A percentile compares a stretch with the other conserved stretches of the same genome.
Conservation (phyloP, 2,329 filamentous ascomycete genomes). For the Apiospora rasikravindrae region DNA sequence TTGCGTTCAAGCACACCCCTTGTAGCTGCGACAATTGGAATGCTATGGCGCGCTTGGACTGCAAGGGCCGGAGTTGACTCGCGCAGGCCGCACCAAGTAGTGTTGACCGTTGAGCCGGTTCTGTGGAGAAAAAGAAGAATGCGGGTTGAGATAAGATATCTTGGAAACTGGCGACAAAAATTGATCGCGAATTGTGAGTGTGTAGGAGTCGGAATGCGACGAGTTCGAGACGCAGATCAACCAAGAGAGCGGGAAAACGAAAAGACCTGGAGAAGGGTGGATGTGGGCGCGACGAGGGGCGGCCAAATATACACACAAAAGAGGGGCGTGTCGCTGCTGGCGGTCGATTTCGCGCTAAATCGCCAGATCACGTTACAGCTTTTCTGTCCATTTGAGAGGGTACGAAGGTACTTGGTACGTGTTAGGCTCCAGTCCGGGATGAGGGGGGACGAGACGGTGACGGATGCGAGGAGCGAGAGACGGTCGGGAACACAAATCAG, state of each 20-base stretch:
- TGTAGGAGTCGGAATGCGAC: constrained; percentile 2
- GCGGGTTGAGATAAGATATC: background rate
- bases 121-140: background rate
- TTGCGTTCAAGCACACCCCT: constrained; percentile 3
- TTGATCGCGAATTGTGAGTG: background rate
- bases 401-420: background rate
- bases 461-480: background rate
- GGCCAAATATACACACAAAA: constrained; percentile 20
- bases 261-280: constrained; percentile 13
- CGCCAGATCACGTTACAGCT: constrained; percentile 25
- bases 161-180: background rate
- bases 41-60: constrained; percentile 21
- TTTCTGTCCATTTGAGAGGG: background rate
- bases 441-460: background rate
- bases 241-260: constrained; percentile 18
- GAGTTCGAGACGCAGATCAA: constrained; percentile 22
- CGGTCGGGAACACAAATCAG: constrained; percentile 12
- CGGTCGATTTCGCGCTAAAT: constrained; percentile 19
- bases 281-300: constrained; percentile 22
- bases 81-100: background rate
- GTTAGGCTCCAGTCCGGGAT: background rate
- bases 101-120: background rate
- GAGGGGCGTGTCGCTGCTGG: constrained; percentile 6
- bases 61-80: constrained; percentile 1
- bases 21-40: constrained; percentile 15